Base-by-base conservation (phyloP, 805 yeast species). In the Dipodascopsis uninucleata region DNA sequence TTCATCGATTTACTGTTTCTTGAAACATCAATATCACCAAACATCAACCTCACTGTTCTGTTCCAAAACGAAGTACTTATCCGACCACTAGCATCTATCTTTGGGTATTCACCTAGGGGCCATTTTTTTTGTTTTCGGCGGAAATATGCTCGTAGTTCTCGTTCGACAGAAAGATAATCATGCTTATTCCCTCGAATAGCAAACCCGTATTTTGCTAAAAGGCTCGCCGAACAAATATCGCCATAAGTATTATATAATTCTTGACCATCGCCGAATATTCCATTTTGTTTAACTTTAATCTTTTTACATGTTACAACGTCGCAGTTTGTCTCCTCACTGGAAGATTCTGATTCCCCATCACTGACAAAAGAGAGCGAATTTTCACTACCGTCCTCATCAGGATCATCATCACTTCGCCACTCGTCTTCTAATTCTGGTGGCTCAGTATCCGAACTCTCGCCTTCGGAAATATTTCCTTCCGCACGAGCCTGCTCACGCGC, bases 201-300 rank as follows among this genome's bases (percentile, higher is more conserved):
- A 61, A 89, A 88, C 1, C 96, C 96, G 61, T 88, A 89, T 45
- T 85, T 73, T 10, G 88, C 77, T 10, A 88, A 62, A 31, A 89
- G 65, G 28, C 76, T 72, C 0, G 83, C 70, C 55, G 85, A 86
- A 12, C 81, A 65, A 31, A 82, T 69, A 22, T 79, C 82, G 0
- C 96, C 97, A 57, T 88, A 89, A 0, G 93, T 79, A 64, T 86
- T 88, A 69, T 80, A 85, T 10, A 90, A 58, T 58, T 90, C 96
- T 9, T 69, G 61, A 5, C 78, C 77, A 12, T 21, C 28, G 17
- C 35, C n/a, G 17, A 7, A 18, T 10, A n/a, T 7, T 14, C 5
- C 7, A 36, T 6, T 5, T 5, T 18, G 10, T 17, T 12, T 4
- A 18, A 21, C 26, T 65, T 59, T 1, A 0, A 85, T 76, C 1